phyloP scores from a whole-genome alignment of 179 eudicot genomes.

The Silene coronaria region DNA sequence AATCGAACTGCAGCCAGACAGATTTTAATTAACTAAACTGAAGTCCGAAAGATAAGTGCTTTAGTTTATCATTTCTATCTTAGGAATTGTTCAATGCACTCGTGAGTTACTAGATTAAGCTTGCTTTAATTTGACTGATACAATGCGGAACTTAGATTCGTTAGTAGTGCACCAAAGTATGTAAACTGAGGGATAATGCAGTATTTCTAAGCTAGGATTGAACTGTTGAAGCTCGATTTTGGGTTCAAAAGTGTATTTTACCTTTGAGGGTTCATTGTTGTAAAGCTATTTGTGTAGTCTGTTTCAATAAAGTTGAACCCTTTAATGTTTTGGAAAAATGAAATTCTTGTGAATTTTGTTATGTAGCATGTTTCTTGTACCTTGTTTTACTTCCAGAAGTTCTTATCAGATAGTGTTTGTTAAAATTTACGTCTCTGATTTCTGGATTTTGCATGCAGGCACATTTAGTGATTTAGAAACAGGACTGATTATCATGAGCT shows the following conservation, averaged over 20 bases:
- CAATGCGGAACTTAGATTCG: not conserved
- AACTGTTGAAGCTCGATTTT: not conserved
- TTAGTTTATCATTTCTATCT: no score
- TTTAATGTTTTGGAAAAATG: not conserved
- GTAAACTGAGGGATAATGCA: not conserved
- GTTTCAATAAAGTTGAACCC: not conserved
- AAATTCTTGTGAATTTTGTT: not conserved
- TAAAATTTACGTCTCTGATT: conserved; percentile 7
- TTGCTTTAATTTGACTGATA: not conserved
- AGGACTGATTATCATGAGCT: conserved; percentile 22
- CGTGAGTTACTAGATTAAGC: not conserved
- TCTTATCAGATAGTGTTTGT: not conserved
- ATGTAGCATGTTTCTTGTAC: not conserved
- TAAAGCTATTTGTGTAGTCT: conserved; percentile 3
- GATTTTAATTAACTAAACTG: not conserved
- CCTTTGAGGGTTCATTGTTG: not conserved
- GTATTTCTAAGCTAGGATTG: not conserved
- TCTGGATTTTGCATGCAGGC: conserved; percentile 21
- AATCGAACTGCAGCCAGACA: not conserved
- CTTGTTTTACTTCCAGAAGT: not conserved
- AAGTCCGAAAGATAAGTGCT: no score
- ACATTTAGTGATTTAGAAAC: not conserved
- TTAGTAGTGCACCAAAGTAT: not conserved
- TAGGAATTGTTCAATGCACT: not conserved
- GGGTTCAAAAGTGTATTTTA: not conserved